Evolutionary conservation across 495 filamentous ascomycete species (phyloP).

Genomic region (Parathielavia appendiculata): DNA sequence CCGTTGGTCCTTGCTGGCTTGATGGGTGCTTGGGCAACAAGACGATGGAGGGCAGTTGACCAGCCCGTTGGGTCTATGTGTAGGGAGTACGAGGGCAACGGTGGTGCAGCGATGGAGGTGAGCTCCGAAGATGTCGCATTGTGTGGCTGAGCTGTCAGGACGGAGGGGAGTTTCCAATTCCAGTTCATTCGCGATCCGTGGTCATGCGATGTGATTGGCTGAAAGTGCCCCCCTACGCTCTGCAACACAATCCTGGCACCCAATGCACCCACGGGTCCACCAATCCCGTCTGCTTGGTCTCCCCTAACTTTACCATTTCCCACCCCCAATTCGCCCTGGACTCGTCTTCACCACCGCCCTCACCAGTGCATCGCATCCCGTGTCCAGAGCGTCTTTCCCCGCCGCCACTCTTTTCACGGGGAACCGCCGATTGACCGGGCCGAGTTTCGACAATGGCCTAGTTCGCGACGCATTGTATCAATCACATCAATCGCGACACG

Average conservation of each 20-base stretch:
- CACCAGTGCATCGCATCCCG: conserved; percentile 25
- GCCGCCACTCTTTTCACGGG: conserved; percentile 15
- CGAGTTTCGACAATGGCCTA: conserved; percentile 15
- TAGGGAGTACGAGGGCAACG: neutral
- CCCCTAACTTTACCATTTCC: conserved; percentile 11
- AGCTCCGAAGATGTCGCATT: no score
- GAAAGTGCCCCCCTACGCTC: no score
- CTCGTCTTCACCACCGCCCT: conserved; percentile 11
- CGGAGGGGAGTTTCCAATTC: no score
- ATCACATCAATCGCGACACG: conserved; percentile 10
- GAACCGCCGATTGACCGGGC: conserved; percentile 12
- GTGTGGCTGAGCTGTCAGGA: no score
- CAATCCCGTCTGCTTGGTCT: neutral
- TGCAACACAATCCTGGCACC: neutral
- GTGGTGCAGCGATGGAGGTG: no score
- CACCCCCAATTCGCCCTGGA: conserved; percentile 1
- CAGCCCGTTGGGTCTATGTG: no score
- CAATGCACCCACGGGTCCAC: neutral
- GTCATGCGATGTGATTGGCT: no score
- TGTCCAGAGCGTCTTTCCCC: conserved; percentile 16
- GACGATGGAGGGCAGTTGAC: no score
- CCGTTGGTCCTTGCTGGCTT: no score
- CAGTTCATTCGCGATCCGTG: no score
- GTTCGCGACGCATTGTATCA: neutral
- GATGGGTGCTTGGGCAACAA: no score